These are phyloP conservation scores for Aurifilum marmelostoma DNA, from an alignment of 2,329 filamentous ascomycete species.

Conservation along the genomic window DNA sequence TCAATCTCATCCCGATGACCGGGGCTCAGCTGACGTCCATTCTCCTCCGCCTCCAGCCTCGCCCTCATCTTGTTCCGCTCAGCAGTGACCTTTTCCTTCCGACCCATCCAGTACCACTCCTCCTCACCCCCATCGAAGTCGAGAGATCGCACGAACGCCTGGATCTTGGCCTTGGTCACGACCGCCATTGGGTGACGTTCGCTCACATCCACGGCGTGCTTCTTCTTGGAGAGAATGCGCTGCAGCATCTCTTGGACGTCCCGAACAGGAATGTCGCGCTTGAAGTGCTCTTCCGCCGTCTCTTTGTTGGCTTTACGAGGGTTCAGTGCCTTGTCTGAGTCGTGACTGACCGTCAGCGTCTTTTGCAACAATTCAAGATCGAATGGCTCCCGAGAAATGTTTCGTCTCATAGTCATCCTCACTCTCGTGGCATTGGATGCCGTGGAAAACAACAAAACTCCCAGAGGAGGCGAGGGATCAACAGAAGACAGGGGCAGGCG, in stretches of 20 bases:
- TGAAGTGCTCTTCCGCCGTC: conserved; percentile 4
- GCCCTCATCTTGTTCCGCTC: conserved; percentile 15
- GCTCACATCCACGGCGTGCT: conserved; percentile 21
- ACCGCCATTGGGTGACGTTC: neutral
- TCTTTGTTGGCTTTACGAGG: conserved; percentile 6
- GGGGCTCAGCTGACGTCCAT: conserved; percentile 6
- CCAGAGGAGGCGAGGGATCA: neutral
- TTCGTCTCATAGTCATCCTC: no score
- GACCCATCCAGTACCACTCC: conserved; percentile 12
- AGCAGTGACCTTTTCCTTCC: neutral
- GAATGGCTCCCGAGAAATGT: neutral
- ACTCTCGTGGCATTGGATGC: no score
- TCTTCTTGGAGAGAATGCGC: conserved; percentile 26
- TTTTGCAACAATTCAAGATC: neutral
- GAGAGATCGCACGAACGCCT: conserved; percentile 25
- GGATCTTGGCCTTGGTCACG: conserved; percentile 19
- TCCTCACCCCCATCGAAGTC: conserved; percentile 19
- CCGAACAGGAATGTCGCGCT: conserved; percentile 21
- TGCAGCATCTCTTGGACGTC: conserved; percentile 24
- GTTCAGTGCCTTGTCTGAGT: conserved; percentile 25
- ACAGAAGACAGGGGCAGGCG: neutral
- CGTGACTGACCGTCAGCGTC: neutral
- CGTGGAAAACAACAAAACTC: no score
- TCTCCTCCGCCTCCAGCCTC: conserved; percentile 10
- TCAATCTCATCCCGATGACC: conserved; percentile 9